Evolutionary conservation across 1,284 basidiomycete genomes (phyloP).

Genomic region (Lignosus rhinocerotis): DNA sequence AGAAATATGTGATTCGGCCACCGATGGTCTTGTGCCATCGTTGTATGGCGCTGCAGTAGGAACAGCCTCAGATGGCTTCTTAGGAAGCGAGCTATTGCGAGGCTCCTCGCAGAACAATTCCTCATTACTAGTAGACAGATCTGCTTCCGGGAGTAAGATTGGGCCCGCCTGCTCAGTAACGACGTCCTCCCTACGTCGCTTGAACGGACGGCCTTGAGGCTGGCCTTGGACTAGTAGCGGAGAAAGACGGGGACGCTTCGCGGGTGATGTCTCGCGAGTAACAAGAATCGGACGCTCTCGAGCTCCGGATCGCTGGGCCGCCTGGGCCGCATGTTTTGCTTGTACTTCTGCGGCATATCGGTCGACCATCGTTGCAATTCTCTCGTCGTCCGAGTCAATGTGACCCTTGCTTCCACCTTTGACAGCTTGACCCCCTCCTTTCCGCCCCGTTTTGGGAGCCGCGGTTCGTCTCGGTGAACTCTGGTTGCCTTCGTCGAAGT

Average conservation of each 20-base stretch:
- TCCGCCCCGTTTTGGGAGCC: neutral
- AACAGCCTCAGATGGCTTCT: too few relatives aligned
- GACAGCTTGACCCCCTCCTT: neutral
- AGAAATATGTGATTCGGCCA: too few relatives aligned
- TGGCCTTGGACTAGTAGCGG: neutral
- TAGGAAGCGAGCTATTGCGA: neutral
- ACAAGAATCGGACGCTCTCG: neutral
- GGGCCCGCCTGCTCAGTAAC: constrained; percentile 2
- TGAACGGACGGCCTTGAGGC: neutral
- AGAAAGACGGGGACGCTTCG: neutral
- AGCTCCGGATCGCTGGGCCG: neutral
- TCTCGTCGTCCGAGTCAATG: constrained; percentile 25
- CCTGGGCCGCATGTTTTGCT: neutral
- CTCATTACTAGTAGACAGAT: constrained; percentile 12
- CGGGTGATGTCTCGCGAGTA: neutral
- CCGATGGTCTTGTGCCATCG: too few relatives aligned
- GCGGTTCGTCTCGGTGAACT: neutral
- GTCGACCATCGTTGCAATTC: constrained; percentile 21
- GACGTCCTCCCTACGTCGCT: constrained; percentile 1
- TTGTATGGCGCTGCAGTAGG: too few relatives aligned
- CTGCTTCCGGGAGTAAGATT: constrained; percentile 7
- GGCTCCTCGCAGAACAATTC: constrained; percentile 10
- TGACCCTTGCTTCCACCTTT: neutral
- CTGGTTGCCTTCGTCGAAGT: neutral
- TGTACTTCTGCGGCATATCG: constrained; percentile 2